Evolutionary conservation across 177 flowering plant genomes (phyloP), one percentile per base, ranked within the genome.

Genomic region (Vitis hybrid): DNA sequence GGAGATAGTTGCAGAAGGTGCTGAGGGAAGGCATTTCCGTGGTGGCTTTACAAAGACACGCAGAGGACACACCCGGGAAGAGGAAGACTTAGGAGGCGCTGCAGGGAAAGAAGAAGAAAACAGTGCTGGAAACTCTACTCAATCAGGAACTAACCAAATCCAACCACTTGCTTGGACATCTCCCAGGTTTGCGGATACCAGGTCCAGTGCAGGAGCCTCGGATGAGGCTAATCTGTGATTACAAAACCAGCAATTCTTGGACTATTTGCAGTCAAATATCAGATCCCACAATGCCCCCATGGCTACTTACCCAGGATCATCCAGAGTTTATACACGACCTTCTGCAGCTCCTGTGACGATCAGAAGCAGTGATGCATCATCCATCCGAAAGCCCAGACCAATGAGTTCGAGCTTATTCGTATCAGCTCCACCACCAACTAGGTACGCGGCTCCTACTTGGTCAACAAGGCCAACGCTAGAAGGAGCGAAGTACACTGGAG

Each of bases 341-440:
- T 51, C 68, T 60, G 77, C 77, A 52, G 65, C 79, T 12, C 82
- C 81, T 14, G 74, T 73, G 56, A 73, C 57, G 48, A 59, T 75
- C 35, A 75, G 77, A 76, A 65, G 63, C 58, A 73, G 53, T 12
- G 59, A 53, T 24, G 73, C 74, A 46, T 70, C 70, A 58, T 61
- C 77, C 48, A 24, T 73, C 10, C 74, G 66, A 55, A 68, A 64
- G 48, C 78, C 73, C 9, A 69, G 73, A 32, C 71, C 77, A 3
- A 78, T 65, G 48, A 76, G 54, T 61, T 24, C 65, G 50, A 69
- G 62, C 61, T 15, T 30, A 14, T 57, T 53, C 20, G 51, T 52
- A n/a, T 64, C 67, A 53, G 14, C 72, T 58, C 64, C 72, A 5
- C 58, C 61, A n/a, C 58, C 63, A 53, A 17, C 30, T 4, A 75